phyloP scores from a whole-genome alignment of 2,329 filamentous ascomycete species.

The Orbilia javanica region DNA sequence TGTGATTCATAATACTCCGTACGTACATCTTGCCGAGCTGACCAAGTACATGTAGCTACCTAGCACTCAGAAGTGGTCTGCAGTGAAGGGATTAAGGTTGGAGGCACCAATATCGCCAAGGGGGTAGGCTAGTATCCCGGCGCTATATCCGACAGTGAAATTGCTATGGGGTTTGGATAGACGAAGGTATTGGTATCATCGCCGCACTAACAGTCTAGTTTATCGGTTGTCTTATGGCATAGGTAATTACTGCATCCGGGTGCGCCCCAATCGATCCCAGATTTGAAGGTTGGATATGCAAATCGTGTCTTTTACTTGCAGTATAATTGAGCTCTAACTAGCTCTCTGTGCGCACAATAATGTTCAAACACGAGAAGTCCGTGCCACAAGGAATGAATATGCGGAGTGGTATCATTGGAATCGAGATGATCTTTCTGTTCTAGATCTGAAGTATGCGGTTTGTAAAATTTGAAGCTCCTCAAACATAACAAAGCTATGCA shows the following conservation, averaged over 20 bases:
- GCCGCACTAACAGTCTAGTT: constrained; percentile 9
- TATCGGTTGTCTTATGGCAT: background rate
- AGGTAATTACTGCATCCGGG: too few relatives aligned
- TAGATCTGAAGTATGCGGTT: constrained; percentile 31
- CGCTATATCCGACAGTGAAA: constrained; percentile 33
- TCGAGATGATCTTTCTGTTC: constrained; percentile 20
- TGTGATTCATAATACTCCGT: constrained; percentile 30
- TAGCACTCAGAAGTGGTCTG: constrained; percentile 10
- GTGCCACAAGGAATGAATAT: constrained; percentile 32
- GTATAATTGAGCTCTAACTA: constrained; percentile 21
- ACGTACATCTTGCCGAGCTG: constrained; percentile 11
- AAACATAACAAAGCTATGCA: constrained; percentile 6
- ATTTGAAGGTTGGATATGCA: constrained; percentile 42
- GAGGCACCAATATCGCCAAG: constrained; percentile 44
- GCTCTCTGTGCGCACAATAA: background rate
- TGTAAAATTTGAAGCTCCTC: constrained; percentile 32
- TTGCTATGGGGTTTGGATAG: constrained; percentile 19
- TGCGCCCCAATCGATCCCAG: constrained; percentile 14
- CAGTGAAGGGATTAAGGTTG: constrained; percentile 9
- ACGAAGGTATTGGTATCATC: constrained; percentile 17
- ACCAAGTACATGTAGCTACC: background rate
- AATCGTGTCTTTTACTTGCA: constrained; percentile 22
- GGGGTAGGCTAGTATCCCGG: background rate
- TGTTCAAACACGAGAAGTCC: constrained; percentile 24
- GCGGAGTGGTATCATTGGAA: constrained; percentile 39